Base-by-base conservation (phyloP, 768 basidiomycete species). In the Amanita muscaria region DNA sequence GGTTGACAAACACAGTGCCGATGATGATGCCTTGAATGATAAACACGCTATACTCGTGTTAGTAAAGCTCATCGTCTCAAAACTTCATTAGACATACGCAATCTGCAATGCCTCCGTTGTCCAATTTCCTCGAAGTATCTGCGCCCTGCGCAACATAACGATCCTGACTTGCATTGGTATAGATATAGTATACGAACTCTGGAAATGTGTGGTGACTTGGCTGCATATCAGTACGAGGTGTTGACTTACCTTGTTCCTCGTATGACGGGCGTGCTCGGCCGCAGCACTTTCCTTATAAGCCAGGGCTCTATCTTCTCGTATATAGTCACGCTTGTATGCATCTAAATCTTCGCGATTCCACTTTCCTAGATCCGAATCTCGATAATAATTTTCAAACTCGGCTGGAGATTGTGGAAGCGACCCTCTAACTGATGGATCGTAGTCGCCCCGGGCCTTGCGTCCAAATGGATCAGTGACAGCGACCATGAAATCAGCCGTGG, bases 401-500 rank as follows among this genome's bases (percentile, higher is more conserved):
- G 52, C 56, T 3, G 79, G 65, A 0, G 73, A 74, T 37, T 63
- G 56, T 3, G 62, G 62, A n/a, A 60, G 61, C 1, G 73, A 72
- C 1, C 63, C 56, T 14, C 35, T 34, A 21, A 39, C 18, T 44
- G 51, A 40, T 56, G 55, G 31, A 60, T 63, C 18, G 56, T 60
- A 23, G 55, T 30, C 15, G 11, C 29, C 39, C 15, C 67, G 66
- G 5, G 63, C 59, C 8, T 58, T 72, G 40, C 82, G 75, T 0
- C 72, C 74, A n/a, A 66, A 64, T 0, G 77, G 72, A 50, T 83
- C 76, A 2, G 80, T 78, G 3, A 76, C 78, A 55, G 65, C 51
- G 14, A 80, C 79, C 16, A 83, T 63, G 57, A 79, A 83, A 53
- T 81, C 80, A 7, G 79, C 73, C 0, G 77, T 78, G 2, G 79